Evolutionary conservation across 345 rosid species (phyloP), one percentile per base, ranked within the genome.

Genomic region (Carallia brachiata): DNA sequence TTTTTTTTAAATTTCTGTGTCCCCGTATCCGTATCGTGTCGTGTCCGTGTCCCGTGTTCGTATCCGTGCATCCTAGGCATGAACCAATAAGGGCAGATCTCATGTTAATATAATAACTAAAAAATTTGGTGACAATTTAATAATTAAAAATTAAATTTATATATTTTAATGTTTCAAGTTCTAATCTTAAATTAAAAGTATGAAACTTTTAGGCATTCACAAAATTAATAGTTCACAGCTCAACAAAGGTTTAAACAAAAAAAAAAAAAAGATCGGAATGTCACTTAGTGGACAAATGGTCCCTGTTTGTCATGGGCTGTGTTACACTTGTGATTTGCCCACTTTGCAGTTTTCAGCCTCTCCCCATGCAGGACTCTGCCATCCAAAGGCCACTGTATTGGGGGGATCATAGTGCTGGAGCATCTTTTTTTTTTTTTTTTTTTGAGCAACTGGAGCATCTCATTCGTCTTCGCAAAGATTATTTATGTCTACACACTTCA

Each of bases 371-470:
- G 53, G 57, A 56, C 67, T 32, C 61, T 57, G 70, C 53, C 37
- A 77, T 71, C n/a, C 61, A 31, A 59, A 71, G 77, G 52, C 77
- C 76, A 63, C 70, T 63, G 31, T 31, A 9, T 62, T 63, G 18
- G 54, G 52, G 50, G 50, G 47, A 39, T 44, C 50, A 44, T 44
- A 44, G 15, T 44, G 5, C 13, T n/a, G 63, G 54, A 55, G 48
- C 6, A 4, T 59, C 27, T 23, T 23, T 23, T 23, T 23, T 23
- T 23, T 23, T 23, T n/a, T 23, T 23, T 23, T 23, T 23, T 23
- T 23, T 23, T 23, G 23, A 23, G 23, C 23, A 23, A 23, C 13
- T n/a, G 63, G 54, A 55, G 48, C 6, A 4, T 59, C 27, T 7
- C n/a, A 59, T 34, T 69, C 50, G 30, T 50, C 17, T 19, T 60